phyloP scores from a whole-genome alignment of 257 asterid genomes.

The Rauvolfia tetraphylla region DNA sequence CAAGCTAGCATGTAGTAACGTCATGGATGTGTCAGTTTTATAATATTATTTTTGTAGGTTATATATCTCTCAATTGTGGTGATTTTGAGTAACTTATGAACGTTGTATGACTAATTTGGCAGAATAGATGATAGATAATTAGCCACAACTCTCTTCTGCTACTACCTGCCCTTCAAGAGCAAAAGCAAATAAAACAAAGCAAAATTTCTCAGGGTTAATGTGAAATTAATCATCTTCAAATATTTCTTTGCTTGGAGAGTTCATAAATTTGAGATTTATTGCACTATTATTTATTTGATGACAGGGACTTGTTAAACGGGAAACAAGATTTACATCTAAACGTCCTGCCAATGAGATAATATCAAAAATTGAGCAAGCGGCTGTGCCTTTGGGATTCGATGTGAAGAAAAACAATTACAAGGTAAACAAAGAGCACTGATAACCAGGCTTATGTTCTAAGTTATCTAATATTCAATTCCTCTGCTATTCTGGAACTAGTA shows the following conservation, averaged over 20 bases:
- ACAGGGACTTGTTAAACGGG: constrained; percentile 42
- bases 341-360: constrained; percentile 75
- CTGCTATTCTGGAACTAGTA: neutral
- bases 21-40: too few relatives aligned
- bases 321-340: constrained; percentile 83
- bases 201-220: neutral
- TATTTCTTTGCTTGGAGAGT: neutral
- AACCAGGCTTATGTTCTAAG: neutral
- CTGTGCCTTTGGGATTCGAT: constrained; percentile 84
- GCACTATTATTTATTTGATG: neutral
- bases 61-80: neutral
- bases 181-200: neutral
- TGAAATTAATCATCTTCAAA: neutral
- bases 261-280: neutral
- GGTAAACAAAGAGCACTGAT: constrained; percentile 32
- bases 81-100: neutral
- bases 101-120: neutral
- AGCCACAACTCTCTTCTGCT: neutral
- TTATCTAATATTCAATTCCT: neutral
- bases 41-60: neutral
- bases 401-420: constrained; percentile 86
- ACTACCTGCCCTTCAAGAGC: neutral
- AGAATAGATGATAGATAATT: neutral
- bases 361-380: constrained; percentile 79
- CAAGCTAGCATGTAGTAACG: neutral